Evolutionary conservation across 1,139 yeast genomes (phyloP), one percentile per base, ranked within the genome.

Genomic region (Hemisphaericaspora xylanilytica): DNA sequence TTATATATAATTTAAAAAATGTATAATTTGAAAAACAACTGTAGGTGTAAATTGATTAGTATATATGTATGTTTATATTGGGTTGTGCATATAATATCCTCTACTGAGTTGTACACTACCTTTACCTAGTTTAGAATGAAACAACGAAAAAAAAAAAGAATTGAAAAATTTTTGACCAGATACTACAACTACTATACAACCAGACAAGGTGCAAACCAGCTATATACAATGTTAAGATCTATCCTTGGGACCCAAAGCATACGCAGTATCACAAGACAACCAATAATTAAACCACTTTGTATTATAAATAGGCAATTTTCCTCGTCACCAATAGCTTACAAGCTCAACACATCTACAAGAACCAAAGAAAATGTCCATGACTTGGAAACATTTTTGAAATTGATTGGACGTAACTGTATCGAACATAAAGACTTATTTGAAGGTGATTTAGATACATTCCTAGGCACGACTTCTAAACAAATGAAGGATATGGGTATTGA

Each of bases 401-500:
- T 75, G 49, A 89, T 90, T 45, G 97, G 97, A 3, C 81, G 96
- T 49, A 75, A 78, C 45, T 67, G 81, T 46, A 54, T 65, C 16
- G 96, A 89, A 54, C 81, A 81, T 52, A 67, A 70, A 10, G 94
- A 83, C 36, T 60, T 74, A 4, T 90, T 87, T 55, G 95, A 86
- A 53, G 75, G 75, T 33, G 73, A 80, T 45, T 86, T 95, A 85
- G 72, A 78, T 26, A 73, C 77, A 51, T 74, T 90, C 45, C 80
- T 87, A 60, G 59, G 59, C 17, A 71, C 82, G 45, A 58, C 73
- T 12, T 75, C 89, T 3, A 58, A 61, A 40, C 67, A 70, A 29
- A 67, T 90, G 78, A 88, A 87, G 59, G 78, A 77, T 38, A 72
- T 80, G 61, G 97, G 97, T n/a, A 71, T 90, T 34, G 94, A 87